Conservation (phyloP, 1,284 basidiomycete genomes). For the Pseudozyma tsukubaensis region DNA sequence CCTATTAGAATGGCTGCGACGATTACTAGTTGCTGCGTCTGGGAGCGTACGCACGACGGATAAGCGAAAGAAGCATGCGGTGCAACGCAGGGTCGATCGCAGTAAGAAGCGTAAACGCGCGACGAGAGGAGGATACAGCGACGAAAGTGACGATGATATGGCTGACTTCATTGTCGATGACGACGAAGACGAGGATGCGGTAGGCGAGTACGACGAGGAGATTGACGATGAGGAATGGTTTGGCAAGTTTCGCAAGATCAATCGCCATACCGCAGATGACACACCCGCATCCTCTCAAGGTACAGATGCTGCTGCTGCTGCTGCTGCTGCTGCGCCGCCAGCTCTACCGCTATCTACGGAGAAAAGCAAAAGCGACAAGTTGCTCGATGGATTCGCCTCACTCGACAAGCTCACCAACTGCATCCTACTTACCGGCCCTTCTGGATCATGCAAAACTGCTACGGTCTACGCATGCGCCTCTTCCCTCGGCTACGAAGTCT, state of each 20-base stretch:
- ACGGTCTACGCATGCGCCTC: slow-evolving; percentile 65
- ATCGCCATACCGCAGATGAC: not conserved
- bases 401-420: slow-evolving; percentile 53
- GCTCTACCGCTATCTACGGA: too few species aligned
- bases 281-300: not conserved
- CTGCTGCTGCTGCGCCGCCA: not conserved
- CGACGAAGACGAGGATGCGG: slow-evolving; percentile 43
- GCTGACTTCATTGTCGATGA: slow-evolving; percentile 56
- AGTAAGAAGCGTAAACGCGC: slow-evolving; percentile 9
- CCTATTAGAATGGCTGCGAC: slow-evolving; percentile 54
- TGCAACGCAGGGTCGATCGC: slow-evolving; percentile 39
- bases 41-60: slow-evolving; percentile 15
- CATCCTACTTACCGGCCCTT: slow-evolving; percentile 79
- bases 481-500: slow-evolving; percentile 91
- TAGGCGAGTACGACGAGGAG: slow-evolving; percentile 31
- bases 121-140: slow-evolving; percentile 9
- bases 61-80: slow-evolving; percentile 17
- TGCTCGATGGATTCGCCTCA: slow-evolving; percentile 5
- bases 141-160: slow-evolving; percentile 39
- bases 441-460: slow-evolving; percentile 63
- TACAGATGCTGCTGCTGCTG: not conserved
- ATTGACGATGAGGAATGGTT: slow-evolving; percentile 44
- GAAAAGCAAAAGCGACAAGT: not conserved
- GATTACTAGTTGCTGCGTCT: slow-evolving; percentile 37
- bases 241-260: slow-evolving; percentile 39